These are phyloP conservation scores for Calonectria pteridis DNA, from an alignment of 2,329 filamentous ascomycete species.

Conservation along the genomic window DNA sequence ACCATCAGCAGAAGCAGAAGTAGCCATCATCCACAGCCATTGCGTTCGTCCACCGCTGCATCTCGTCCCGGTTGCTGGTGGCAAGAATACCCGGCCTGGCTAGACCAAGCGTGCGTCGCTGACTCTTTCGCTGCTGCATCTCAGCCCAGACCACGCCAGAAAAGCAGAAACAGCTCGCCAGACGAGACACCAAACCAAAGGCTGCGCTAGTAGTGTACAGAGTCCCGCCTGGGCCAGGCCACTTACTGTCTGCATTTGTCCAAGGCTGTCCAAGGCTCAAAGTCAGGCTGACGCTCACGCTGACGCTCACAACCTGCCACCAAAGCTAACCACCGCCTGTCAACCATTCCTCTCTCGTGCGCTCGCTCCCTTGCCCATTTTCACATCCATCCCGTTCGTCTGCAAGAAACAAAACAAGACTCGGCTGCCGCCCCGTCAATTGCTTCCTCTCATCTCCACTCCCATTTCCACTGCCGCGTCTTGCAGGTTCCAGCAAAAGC, in stretches of 20 bases:
- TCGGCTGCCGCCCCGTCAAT: slow-evolving; percentile 6
- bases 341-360: neutral
- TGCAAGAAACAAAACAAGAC: slow-evolving; percentile 9
- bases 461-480: slow-evolving; percentile 6
- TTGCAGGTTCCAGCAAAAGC: slow-evolving; percentile 2
- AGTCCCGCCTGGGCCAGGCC: neutral
- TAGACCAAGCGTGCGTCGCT: neutral
- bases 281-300: slow-evolving; percentile 24
- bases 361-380: slow-evolving; percentile 4
- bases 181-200: neutral
- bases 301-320: slow-evolving; percentile 3
- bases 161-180: neutral
- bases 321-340: slow-evolving; percentile 5
- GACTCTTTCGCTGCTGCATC: neutral
- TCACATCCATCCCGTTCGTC: neutral
- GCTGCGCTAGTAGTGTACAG: slow-evolving; percentile 2
- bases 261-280: slow-evolving; percentile 19
- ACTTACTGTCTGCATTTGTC: slow-evolving; percentile 17
- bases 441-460: slow-evolving; percentile 22
- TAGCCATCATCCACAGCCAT: slow-evolving; percentile 1
- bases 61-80: neutral
- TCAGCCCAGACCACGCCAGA: neutral
- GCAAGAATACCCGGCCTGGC: slow-evolving; percentile 10
- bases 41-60: slow-evolving; percentile 1
- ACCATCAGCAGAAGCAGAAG: neutral